Base-by-base conservation (phyloP, 1,284 basidiomycete species). In the Wallemia ichthyophaga region DNA sequence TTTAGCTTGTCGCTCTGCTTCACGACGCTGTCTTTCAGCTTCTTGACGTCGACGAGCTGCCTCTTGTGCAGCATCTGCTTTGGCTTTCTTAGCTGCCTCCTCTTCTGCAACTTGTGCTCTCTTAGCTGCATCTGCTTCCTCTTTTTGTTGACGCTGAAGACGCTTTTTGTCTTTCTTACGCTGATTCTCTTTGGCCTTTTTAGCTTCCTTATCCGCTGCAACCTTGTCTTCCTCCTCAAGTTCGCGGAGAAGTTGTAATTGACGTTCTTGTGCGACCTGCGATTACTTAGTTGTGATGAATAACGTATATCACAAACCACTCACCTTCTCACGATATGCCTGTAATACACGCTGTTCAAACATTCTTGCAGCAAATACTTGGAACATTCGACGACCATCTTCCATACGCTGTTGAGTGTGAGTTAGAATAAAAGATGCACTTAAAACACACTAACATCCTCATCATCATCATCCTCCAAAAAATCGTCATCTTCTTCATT, bases 121-220 rank as follows among this genome's bases (percentile, higher is more conserved):
- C 64, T 78, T 78, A 25, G 76, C 76, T 15, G 83, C 82, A 59
- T 78, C 78, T 69, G 88, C 87, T 67, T 87, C 86, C 65, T 95
- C 92, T 68, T 91, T 92, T 59, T 83, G 84, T 65, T 79, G 75
- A 71, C 91, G 92, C 72, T 91, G 86, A 69, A 78, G 79, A 71
- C 88, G 92, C 74, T 85, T 85, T 80, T 92, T 92, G 69, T 92
- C 89, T 75, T 96, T 96, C 79, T 96, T 96, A 76, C 88, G 91
- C 77, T 95, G 86, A 70, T 89, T 89, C 72, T 94, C 87, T 64
- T 80, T 85, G 69, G 85, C 82, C 72, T 91, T 91, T 76, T 94
- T 92, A 61, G 82, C 85, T 72, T 95, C 89, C 64, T 79, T 78
- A 66, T 88, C 85, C 65, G 80, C 80, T 58, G 79, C 76, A 58